These are phyloP conservation scores for Colletotrichum liriopes DNA, from an alignment of 2,329 filamentous ascomycete species.

Conservation along the genomic window DNA sequence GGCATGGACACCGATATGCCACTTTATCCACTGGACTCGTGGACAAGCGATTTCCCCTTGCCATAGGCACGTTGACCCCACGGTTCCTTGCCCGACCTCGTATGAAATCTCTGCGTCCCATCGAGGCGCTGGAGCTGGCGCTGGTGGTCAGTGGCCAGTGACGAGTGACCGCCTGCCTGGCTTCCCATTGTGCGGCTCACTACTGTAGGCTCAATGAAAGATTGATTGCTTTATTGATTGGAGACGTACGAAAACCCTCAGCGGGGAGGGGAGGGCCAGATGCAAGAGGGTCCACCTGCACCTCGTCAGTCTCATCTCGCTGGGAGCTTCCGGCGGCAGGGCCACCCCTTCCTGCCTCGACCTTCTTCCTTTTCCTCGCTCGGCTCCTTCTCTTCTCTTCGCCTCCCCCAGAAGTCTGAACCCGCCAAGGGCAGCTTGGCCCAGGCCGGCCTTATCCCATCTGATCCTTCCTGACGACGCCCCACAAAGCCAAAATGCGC, in stretches of 20 bases:
- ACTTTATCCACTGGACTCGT: too few relatives aligned
- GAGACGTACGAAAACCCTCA: slow-evolving; percentile 6
- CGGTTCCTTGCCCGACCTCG: slow-evolving; percentile 11
- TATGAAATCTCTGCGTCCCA: slow-evolving; percentile 23
- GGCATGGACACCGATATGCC: neutral
- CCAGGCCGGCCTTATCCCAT: slow-evolving; percentile 25
- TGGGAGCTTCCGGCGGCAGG: slow-evolving; percentile 11
- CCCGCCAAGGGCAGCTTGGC: slow-evolving; percentile 8
- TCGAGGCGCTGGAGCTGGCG: neutral
- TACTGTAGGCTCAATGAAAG: neutral
- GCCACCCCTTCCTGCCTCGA: slow-evolving; percentile 17
- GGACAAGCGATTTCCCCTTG: neutral
- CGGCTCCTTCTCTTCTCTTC: slow-evolving; percentile 28
- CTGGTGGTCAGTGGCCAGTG: neutral
- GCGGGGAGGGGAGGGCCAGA: slow-evolving; percentile 10
- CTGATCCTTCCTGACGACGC: slow-evolving; percentile 24
- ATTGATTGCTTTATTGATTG: slow-evolving; percentile 29
- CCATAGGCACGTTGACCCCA: slow-evolving; percentile 19
- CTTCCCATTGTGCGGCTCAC: neutral
- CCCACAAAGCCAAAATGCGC: slow-evolving; percentile 32
- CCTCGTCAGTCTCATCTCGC: slow-evolving; percentile 33
- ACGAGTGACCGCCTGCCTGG: neutral
- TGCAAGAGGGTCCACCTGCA: slow-evolving; percentile 9
- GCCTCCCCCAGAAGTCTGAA: slow-evolving; percentile 27
- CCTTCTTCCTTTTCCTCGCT: slow-evolving; percentile 1